Conservation (phyloP, 1,284 basidiomycete genomes). For the Meripilus lineatus region DNA sequence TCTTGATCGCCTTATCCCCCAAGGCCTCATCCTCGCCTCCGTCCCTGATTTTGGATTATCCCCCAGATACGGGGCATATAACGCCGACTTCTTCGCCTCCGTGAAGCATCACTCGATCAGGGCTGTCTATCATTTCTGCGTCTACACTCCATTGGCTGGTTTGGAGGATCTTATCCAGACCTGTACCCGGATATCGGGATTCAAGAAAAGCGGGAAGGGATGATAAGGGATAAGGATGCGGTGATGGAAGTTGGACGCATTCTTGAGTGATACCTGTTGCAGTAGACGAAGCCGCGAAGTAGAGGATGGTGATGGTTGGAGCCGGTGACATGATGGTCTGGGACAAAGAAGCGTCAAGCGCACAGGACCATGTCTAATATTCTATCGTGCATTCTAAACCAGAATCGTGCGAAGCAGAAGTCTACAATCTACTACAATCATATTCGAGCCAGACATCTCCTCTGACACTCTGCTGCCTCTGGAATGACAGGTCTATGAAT, state of each 20-base stretch:
- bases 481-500: too few species aligned
- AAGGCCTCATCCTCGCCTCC: too few species aligned
- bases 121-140: slow-evolving; percentile 73
- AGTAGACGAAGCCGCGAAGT: slow-evolving; percentile 77
- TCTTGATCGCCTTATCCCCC: too few species aligned
- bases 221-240: slow-evolving; percentile 42
- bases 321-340: slow-evolving; percentile 11
- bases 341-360: neutral
- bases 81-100: slow-evolving; percentile 78
- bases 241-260: slow-evolving; percentile 36
- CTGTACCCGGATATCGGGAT: slow-evolving; percentile 45
- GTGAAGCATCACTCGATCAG: slow-evolving; percentile 40
- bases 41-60: slow-evolving; percentile 40
- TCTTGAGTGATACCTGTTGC: slow-evolving; percentile 54
- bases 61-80: slow-evolving; percentile 81
- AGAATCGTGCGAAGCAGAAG: too few species aligned
- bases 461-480: too few species aligned
- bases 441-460: too few species aligned
- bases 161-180: slow-evolving; percentile 48
- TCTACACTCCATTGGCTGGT: slow-evolving; percentile 74
- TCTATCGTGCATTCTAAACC: too few species aligned
- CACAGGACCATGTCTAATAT: too few species aligned
- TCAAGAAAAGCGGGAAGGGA: slow-evolving; percentile 46
- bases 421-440: too few species aligned
- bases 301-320: slow-evolving; percentile 58